phyloP scores from a whole-genome alignment of 2,329 filamentous ascomycete species.

The Fusarium annulatum region DNA sequence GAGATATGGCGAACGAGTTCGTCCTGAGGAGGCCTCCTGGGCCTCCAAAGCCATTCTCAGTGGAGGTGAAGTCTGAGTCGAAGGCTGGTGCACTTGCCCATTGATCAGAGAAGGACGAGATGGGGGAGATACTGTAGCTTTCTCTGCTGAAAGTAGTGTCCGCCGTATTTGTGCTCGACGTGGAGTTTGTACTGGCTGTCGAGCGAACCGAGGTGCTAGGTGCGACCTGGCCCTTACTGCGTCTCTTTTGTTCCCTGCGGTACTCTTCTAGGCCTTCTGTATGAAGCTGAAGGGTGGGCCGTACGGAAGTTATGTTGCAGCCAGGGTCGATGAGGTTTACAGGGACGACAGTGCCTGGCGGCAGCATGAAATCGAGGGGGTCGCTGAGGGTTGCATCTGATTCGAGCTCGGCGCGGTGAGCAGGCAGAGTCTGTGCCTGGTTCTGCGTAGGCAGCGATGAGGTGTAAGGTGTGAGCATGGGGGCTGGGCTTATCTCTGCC shows the following conservation, averaged over 20 bases:
- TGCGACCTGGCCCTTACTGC: conserved; percentile 56
- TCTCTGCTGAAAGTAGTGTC: conserved; percentile 54
- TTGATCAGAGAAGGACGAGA: conserved; percentile 55
- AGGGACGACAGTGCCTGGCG: conserved; percentile 41
- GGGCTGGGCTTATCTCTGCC: conserved; percentile 35
- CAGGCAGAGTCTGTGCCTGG: conserved; percentile 29
- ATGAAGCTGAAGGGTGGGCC: conserved; percentile 54
- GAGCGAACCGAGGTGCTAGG: conserved; percentile 62
- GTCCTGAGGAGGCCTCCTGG: conserved; percentile 47
- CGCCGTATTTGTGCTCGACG: conserved; percentile 51
- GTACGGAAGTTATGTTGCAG: conserved; percentile 30
- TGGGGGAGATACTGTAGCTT: conserved; percentile 59
- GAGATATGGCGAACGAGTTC: conserved; percentile 38
- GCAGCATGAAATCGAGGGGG: conserved; percentile 44
- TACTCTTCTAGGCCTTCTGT: conserved; percentile 51
- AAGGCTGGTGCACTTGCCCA: conserved; percentile 56
- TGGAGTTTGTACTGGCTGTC: conserved; percentile 54
- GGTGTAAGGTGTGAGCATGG: conserved; percentile 22
- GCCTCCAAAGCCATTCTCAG: conserved; percentile 54
- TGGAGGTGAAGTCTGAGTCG: conserved; percentile 59
- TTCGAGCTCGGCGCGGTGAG: conserved; percentile 43
- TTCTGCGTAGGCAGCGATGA: conserved; percentile 35
- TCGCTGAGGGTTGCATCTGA: conserved; percentile 35
- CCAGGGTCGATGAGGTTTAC: conserved; percentile 39
- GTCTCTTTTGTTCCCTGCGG: conserved; percentile 45